phyloP scores from a whole-genome alignment of 2,329 filamentous ascomycete genomes.

The Teratosphaeriaceae sp. region DNA sequence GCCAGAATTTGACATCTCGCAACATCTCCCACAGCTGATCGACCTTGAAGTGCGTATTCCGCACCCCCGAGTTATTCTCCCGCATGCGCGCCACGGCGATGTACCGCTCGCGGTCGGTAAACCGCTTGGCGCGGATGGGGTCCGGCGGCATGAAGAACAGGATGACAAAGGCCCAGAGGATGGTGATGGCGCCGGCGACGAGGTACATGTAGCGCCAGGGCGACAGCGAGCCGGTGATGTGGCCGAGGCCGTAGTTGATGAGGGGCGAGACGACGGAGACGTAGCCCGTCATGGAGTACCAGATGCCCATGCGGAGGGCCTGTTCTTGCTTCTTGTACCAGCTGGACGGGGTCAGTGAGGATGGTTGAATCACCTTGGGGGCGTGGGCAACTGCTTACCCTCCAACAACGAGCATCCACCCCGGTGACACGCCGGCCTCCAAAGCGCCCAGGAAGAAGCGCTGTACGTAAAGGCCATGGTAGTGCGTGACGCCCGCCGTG shows the following conservation, averaged over 20 bases:
- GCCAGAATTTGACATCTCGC: slow-evolving; percentile 34
- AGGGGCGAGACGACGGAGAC: slow-evolving; percentile 41
- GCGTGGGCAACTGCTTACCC: slow-evolving; percentile 12
- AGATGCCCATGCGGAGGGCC: slow-evolving; percentile 21
- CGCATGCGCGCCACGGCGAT: slow-evolving; percentile 24
- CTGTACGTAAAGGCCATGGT: slow-evolving; percentile 36
- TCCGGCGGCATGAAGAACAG: slow-evolving; percentile 36
- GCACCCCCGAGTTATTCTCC: slow-evolving; percentile 25
- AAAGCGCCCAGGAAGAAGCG: slow-evolving; percentile 52
- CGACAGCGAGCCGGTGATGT: slow-evolving; percentile 30
- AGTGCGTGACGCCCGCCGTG: slow-evolving; percentile 34
- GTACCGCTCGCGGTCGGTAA: slow-evolving; percentile 29
- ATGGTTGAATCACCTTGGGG: background rate
- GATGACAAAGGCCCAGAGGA: slow-evolving; percentile 36
- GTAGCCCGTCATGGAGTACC: slow-evolving; percentile 37
- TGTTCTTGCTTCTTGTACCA: slow-evolving; percentile 25
- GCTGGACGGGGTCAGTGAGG: slow-evolving; percentile 5
- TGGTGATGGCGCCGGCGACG: slow-evolving; percentile 36
- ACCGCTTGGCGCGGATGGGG: slow-evolving; percentile 37
- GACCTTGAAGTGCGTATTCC: slow-evolving; percentile 41
- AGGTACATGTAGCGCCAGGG: slow-evolving; percentile 35
- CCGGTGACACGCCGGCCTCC: slow-evolving; percentile 50
- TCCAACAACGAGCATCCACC: slow-evolving; percentile 48
- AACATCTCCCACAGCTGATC: slow-evolving; percentile 35
- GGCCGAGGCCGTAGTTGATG: slow-evolving; percentile 44